Base-by-base conservation (phyloP, 139 green algal genomes). In the Penium margaritaceum region DNA sequence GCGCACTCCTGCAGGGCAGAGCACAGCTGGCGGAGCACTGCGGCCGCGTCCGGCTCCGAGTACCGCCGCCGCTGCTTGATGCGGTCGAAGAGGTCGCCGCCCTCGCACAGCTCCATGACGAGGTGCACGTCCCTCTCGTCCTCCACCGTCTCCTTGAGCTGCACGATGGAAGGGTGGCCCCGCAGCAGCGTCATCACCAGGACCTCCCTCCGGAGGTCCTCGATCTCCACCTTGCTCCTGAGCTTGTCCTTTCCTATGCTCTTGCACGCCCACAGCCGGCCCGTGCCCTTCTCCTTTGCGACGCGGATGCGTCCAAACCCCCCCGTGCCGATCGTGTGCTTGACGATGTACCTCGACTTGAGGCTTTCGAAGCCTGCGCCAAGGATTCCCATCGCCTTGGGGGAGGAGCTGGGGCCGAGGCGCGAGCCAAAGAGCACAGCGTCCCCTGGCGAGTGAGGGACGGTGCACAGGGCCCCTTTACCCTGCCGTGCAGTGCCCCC, bases 81-180 rank as follows among this genome's bases (percentile, higher is more conserved):
- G 34, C 88, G 68, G 77, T 97, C 93, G 84, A 96, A 98, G 15
- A 98, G 88, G 83, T 96, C 91, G 1, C 93, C 93, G 29, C 93
- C 41, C 24, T 21, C 17, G 30, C 63, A 72, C 17, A 72, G 33
- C 63, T 72, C 63, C 63, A 72, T 63, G 34, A 72, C 30, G 3
- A 72, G 27, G 44, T 72, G 63, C 63, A 72, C 63, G 63, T 15
- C 7, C 63, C n/a, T n/a, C n/a, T n/a, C n/a, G n/a, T n/a, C n/a
- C n/a, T n/a, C n/a, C n/a, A n/a, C n/a, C n/a, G n/a, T n/a, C n/a
- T n/a, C n/a, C n/a, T n/a, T n/a, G n/a, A n/a, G n/a, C n/a, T n/a
- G n/a, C n/a, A n/a, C n/a, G n/a, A n/a, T n/a, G n/a, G n/a, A n/a
- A n/a, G n/a, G n/a, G n/a, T n/a, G n/a, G n/a, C n/a, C n/a, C n/a